A percentile compares a stretch with the other conserved stretches of the same genome.
Evolutionary conservation across 2,329 filamentous ascomycete genomes (phyloP).

Genomic region (Elsinoe arachidis): DNA sequence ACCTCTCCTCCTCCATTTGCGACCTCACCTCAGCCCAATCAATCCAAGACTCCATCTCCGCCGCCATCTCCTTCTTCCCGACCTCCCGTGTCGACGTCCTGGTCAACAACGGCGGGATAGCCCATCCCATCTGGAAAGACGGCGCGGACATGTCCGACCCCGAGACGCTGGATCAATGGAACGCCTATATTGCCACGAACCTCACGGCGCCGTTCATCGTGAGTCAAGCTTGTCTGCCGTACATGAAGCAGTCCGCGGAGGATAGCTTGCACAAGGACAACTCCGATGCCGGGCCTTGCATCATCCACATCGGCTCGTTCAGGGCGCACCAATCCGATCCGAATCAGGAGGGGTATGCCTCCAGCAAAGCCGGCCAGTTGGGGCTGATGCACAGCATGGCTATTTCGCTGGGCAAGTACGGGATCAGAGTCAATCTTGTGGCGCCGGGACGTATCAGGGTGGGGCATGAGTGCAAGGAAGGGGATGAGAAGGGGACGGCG

Average conservation of each 20-base stretch:
- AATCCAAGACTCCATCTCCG: slow-evolving; percentile 24
- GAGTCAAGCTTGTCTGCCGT: slow-evolving; percentile 24
- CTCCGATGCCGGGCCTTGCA: slow-evolving; percentile 22
- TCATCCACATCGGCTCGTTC: slow-evolving; percentile 43
- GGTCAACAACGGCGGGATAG: slow-evolving; percentile 35
- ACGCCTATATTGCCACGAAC: slow-evolving; percentile 32
- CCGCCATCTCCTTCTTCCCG: slow-evolving; percentile 27
- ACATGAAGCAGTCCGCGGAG: slow-evolving; percentile 21
- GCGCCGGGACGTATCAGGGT: slow-evolving; percentile 46
- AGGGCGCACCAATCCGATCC: slow-evolving; percentile 40
- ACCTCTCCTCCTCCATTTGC: slow-evolving; percentile 21
- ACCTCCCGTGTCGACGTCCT: slow-evolving; percentile 30
- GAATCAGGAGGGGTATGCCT: slow-evolving; percentile 42
- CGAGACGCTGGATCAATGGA: slow-evolving; percentile 29
- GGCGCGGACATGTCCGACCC: slow-evolving; percentile 26
- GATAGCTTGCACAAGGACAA: slow-evolving; percentile 17
- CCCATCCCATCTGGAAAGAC: slow-evolving; percentile 25
- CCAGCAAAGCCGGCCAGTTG: slow-evolving; percentile 41
- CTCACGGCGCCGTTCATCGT: slow-evolving; percentile 29
- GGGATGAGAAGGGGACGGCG: slow-evolving; percentile 30
- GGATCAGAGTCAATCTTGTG: slow-evolving; percentile 40
- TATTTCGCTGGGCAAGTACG: slow-evolving; percentile 32
- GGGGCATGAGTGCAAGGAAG: slow-evolving; percentile 32
- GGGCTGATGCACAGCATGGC: slow-evolving; percentile 43
- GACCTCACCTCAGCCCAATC: slow-evolving; percentile 27